Conservation (phyloP, 2,329 filamentous ascomycete species). For the Pseudogymnoascus sp. region DNA sequence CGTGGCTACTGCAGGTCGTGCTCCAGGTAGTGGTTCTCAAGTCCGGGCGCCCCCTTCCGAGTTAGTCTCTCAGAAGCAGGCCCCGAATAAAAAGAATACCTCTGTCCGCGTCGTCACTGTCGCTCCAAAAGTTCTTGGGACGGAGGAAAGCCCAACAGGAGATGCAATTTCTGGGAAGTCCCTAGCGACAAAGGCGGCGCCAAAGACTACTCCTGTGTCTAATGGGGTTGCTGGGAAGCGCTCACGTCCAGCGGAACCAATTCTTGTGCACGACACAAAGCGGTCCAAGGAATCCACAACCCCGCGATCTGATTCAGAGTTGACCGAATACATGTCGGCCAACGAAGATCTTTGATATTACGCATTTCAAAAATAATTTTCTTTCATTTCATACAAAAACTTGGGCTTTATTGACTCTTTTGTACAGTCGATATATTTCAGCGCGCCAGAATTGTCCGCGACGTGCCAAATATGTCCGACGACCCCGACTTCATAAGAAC, state of each 20-base stretch:
- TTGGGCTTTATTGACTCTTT: background rate
- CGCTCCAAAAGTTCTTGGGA: background rate
- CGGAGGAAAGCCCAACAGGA: background rate
- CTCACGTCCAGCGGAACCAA: background rate
- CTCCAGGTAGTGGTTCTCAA: background rate
- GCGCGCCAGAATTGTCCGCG: background rate
- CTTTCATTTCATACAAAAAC: background rate
- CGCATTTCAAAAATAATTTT: background rate
- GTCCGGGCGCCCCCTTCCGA: background rate
- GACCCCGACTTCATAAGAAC: background rate
- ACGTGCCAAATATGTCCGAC: background rate
- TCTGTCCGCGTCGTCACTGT: background rate
- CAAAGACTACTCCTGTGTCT: background rate
- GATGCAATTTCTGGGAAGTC: background rate
- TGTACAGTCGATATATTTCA: background rate
- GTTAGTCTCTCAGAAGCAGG: background rate
- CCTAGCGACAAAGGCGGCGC: background rate
- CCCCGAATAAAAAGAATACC: background rate
- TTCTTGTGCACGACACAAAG: background rate
- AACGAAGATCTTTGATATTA: background rate
- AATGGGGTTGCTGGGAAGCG: background rate
- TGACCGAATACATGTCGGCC: background rate
- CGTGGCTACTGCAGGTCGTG: background rate
- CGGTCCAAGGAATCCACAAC: background rate
- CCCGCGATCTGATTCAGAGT: background rate